These are phyloP conservation scores for Linnemannia zychae DNA, from an alignment of 192 early-diverging fungal species.

Conservation along the genomic window DNA sequence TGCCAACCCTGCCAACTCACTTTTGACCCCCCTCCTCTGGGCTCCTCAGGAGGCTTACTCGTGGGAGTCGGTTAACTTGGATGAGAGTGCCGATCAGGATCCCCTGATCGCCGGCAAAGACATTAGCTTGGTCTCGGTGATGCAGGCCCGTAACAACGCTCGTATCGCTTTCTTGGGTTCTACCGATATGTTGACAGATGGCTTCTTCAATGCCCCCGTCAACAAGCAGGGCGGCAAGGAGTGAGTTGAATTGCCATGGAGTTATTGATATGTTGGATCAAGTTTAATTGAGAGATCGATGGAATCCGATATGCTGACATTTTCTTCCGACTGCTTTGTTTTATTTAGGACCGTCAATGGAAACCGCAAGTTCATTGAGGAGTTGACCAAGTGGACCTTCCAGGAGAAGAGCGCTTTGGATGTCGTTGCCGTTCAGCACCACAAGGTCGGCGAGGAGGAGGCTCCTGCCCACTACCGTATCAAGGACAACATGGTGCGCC, in stretches of 20 bases:
- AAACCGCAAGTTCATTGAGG: slow-evolving; percentile 81
- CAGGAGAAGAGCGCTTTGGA: slow-evolving; percentile 92
- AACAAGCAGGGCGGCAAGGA: slow-evolving; percentile 32
- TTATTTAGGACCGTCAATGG: slow-evolving; percentile 50
- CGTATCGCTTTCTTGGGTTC: slow-evolving; percentile 88
- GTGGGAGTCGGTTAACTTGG: slow-evolving; percentile 60
- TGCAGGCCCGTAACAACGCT: slow-evolving; percentile 93
- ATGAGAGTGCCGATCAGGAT: slow-evolving; percentile 53
- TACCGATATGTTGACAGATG: slow-evolving; percentile 86
- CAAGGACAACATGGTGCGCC: slow-evolving; percentile 86
- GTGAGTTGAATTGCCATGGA: slow-evolving; percentile 16
- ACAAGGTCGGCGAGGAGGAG: slow-evolving; percentile 74
- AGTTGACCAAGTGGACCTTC: slow-evolving; percentile 90
- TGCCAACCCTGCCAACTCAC: slow-evolving; percentile 69
- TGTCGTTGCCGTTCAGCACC: slow-evolving; percentile 73
- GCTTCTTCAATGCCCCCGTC: slow-evolving; percentile 55
- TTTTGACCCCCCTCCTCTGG: slow-evolving; percentile 69
- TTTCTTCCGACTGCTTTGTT: background rate
- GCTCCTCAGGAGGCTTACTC: slow-evolving; percentile 79
- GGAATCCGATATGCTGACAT: background rate
- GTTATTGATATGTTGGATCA: background rate
- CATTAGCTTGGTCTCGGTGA: slow-evolving; percentile 81
- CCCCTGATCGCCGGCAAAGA: slow-evolving; percentile 67
- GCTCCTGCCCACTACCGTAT: slow-evolving; percentile 90
- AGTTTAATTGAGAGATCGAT: background rate